phyloP scores from a whole-genome alignment of 768 basidiomycete species.

The Dictyophora rubrovolvata region DNA sequence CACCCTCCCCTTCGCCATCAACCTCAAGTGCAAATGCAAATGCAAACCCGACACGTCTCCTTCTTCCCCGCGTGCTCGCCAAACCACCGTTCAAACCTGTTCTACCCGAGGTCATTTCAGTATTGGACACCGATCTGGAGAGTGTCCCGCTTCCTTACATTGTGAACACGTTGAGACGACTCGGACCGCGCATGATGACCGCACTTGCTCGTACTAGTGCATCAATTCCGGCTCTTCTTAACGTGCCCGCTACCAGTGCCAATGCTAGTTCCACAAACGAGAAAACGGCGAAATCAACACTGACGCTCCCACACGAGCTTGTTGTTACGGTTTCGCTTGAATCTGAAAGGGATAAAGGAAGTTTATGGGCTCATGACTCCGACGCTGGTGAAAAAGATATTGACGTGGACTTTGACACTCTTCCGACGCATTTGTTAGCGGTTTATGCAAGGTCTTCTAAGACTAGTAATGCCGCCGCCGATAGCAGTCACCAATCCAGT shows the following conservation, averaged over 20 bases:
- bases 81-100: conserved; percentile 52
- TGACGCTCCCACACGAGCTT: conserved; percentile 33
- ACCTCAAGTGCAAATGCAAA: no score
- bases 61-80: conserved; percentile 55
- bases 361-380: background rate
- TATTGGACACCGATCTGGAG: conserved; percentile 41
- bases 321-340: conserved; percentile 22
- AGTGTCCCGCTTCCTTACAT: conserved; percentile 56
- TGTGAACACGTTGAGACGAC: conserved; percentile 35
- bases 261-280: no score
- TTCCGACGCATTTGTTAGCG: conserved; percentile 49
- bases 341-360: background rate
- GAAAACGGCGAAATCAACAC: conserved; percentile 11
- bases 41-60: background rate
- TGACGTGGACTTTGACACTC: conserved; percentile 11
- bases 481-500: conserved; percentile 10
- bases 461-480: conserved; percentile 25
- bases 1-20: background rate
- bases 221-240: background rate
- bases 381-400: background rate
- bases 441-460: conserved; percentile 38
- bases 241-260: background rate
- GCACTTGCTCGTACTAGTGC: background rate
- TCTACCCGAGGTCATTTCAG: conserved; percentile 40
- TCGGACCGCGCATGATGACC: conserved; percentile 24